These are phyloP conservation scores for Diaporthe vexans DNA, from an alignment of 2,329 filamentous ascomycete species.

Conservation along the genomic window DNA sequence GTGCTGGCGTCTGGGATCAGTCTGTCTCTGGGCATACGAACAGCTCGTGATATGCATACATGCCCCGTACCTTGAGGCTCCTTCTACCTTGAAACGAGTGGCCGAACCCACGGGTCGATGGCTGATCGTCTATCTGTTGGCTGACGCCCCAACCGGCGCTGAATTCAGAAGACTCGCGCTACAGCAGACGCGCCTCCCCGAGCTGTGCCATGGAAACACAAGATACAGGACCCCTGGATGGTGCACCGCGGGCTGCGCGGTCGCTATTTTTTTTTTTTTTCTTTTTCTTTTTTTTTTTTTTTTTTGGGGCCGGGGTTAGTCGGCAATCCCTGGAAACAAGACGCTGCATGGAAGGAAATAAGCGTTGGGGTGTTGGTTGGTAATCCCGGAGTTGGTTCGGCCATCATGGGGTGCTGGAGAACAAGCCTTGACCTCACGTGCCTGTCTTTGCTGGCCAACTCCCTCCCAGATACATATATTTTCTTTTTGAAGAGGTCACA, in stretches of 20 bases:
- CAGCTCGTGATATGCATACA: neutral
- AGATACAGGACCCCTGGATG: neutral
- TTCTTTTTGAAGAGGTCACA: neutral
- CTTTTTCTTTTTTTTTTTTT: no score
- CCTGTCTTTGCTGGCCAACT: neutral
- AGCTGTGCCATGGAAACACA: neutral
- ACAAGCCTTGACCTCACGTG: neutral
- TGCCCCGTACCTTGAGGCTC: neutral
- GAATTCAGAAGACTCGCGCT: slow-evolving; percentile 1
- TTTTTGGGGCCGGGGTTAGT: no score
- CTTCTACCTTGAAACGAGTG: neutral
- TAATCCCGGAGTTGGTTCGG: slow-evolving; percentile 13
- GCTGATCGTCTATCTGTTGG: neutral
- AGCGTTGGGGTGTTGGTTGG: slow-evolving; percentile 25
- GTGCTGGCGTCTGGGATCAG: neutral
- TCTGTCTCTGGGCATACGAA: neutral
- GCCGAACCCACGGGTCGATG: neutral
- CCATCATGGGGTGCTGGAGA: neutral
- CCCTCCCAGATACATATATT: no score
- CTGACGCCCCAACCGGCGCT: neutral
- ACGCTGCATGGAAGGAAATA: slow-evolving; percentile 20
- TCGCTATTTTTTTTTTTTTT: no score
- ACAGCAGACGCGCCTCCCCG: neutral
- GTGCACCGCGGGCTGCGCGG: no score
- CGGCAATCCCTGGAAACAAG: neutral